Conservation (phyloP, 2,329 filamentous ascomycete genomes). For the Ophiostoma novo-ulmi region DNA sequence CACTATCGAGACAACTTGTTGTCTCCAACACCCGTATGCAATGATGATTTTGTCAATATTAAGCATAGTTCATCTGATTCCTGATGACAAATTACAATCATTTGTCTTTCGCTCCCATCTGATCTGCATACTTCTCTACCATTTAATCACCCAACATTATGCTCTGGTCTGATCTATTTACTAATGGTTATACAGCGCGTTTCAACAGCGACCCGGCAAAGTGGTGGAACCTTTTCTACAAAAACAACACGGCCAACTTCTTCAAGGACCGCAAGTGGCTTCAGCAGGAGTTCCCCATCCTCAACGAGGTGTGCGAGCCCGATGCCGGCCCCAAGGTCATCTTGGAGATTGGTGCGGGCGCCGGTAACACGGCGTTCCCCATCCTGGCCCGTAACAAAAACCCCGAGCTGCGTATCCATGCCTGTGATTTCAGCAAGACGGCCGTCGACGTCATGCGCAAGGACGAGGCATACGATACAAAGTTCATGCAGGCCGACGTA, state of each 20-base stretch:
- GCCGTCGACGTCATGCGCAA: constrained; percentile 88
- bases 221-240: constrained; percentile 98
- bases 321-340: constrained; percentile 66
- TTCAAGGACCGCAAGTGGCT: constrained; percentile 99
- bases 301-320: constrained; percentile 67
- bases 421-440: constrained; percentile 93
- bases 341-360: constrained; percentile 89
- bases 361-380: constrained; percentile 94
- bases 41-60: constrained; percentile 45
- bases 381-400: constrained; percentile 82
- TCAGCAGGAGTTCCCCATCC: constrained; percentile 86
- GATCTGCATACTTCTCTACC: constrained; percentile 35
- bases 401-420: constrained; percentile 73
- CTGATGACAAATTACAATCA: constrained; percentile 57
- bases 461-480: constrained; percentile 66
- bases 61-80: constrained; percentile 70
- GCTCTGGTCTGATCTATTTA: neutral
- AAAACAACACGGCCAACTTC: constrained; percentile 94
- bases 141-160: constrained; percentile 14
- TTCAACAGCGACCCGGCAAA: constrained; percentile 89
- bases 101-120: constrained; percentile 72
- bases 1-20: neutral
- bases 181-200: constrained; percentile 48
- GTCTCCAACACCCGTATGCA: constrained; percentile 31
- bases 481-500: constrained; percentile 76